Evolutionary conservation across 2,329 filamentous ascomycete species (phyloP), one percentile per base, ranked within the genome.

Genomic region (Fusarium sp.): DNA sequence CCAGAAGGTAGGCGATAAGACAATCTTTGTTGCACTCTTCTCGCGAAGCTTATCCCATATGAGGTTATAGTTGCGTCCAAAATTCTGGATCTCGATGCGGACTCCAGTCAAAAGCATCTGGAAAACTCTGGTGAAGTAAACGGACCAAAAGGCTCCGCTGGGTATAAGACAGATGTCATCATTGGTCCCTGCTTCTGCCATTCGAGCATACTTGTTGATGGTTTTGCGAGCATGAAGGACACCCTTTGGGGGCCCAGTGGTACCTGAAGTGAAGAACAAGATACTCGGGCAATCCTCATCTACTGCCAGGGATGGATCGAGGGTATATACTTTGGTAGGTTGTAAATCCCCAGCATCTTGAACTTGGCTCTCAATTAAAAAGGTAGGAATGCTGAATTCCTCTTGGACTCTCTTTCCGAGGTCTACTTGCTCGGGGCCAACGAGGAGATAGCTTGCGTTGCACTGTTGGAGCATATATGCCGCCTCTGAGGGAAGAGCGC

Each of bases 1-100:
- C 57, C 57, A 61, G 24, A 61, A 61, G 20, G 57, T 61, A 24
- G 57, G 57, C 20, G 57, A 61, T 14, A 61, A 22, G 10, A 61
- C 57, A 7, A 45, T 50, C 22, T 56, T 56, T 8, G 57, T 61
- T 6, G 46, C 37, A 3, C 39, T 61, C 39, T 50, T 33, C 39
- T 61, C 45, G 1, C 57, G 57, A 3, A 61, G 28, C 14, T 51
- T 61, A 20, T 61, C 57, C 51, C 57, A 61, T 56, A 61, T 61
- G 5, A 61, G 57, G 32, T 61, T 45, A 9, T 61, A 61, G 22
- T 61, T 56, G 10, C 57, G 57, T 7, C 57, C 57, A 3, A 61
- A 61, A 41, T 61, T 56, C n/a, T 49, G 51, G 22, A 61, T 61
- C 51, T 56, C 51, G 24, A 61, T 56, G 10, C 51, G 51, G 40